phyloP scores from a whole-genome alignment of 306 rosid genomes.

The Trifolium dubium region DNA sequence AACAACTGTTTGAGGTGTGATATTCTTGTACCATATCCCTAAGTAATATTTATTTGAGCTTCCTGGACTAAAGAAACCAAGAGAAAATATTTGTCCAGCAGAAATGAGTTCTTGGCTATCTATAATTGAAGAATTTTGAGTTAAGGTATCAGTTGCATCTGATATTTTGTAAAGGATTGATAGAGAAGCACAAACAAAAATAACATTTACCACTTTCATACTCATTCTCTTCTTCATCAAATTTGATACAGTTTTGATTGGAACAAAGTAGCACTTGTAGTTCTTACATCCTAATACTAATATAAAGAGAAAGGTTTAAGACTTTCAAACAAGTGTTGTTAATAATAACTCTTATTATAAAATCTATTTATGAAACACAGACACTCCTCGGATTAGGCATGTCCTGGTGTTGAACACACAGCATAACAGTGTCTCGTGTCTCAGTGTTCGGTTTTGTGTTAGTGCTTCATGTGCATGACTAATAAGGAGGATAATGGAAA shows the following conservation, averaged over 20 bases:
- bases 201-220: not conserved
- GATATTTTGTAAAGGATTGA: slow-evolving; percentile 12
- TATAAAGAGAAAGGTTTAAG: not conserved
- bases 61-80: slow-evolving; percentile 48
- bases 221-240: not conserved
- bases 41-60: slow-evolving; percentile 31
- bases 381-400: too few relatives aligned
- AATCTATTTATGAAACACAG: too few relatives aligned
- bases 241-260: not conserved
- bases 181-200: slow-evolving; percentile 7
- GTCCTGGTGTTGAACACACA: too few relatives aligned
- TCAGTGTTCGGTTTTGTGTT: too few relatives aligned
- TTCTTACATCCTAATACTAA: not conserved
- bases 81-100: slow-evolving; percentile 35
- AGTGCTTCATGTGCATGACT: not conserved
- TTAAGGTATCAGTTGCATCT: slow-evolving; percentile 31
- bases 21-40: slow-evolving; percentile 45
- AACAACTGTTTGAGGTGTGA: too few relatives aligned
- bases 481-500: not conserved
- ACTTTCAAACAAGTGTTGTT: not conserved
- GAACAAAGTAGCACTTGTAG: not conserved
- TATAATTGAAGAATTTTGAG: slow-evolving; percentile 28
- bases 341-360: not conserved
- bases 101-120: slow-evolving; percentile 42
- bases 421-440: too few relatives aligned